Conservation (phyloP, 495 filamentous ascomycete genomes). For the Aspergillus funiculosus region DNA sequence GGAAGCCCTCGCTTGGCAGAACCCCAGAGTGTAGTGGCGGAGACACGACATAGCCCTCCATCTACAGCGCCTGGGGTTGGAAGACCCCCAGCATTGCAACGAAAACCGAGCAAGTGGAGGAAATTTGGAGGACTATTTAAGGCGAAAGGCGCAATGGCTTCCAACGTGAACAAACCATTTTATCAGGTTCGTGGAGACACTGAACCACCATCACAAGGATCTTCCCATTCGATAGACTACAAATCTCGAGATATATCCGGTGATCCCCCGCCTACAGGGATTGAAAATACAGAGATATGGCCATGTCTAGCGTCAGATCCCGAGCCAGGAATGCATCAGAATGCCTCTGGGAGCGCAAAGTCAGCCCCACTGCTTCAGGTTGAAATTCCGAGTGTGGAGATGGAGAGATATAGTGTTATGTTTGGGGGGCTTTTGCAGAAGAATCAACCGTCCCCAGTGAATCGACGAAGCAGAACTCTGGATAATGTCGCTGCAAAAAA, state of each 20-base stretch:
- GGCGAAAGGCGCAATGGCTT: conserved; percentile 35
- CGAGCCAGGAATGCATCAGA: conserved; percentile 3
- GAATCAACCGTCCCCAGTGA: conserved; percentile 46
- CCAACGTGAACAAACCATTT: conserved; percentile 22
- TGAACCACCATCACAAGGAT: conserved; percentile 16
- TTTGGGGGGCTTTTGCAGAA: conserved; percentile 68
- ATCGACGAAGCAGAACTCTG: conserved; percentile 63
- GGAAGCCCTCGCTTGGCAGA: conserved; percentile 46
- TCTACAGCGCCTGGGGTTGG: conserved; percentile 5
- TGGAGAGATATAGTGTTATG: conserved; percentile 95
- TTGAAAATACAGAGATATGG: conserved; percentile 28
- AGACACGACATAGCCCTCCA: conserved; percentile 22
- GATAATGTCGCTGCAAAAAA: conserved; percentile 53
- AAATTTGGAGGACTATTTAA: conserved; percentile 49
- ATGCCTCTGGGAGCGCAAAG: neutral
- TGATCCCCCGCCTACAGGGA: conserved; percentile 8
- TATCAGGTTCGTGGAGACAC: conserved; percentile 14
- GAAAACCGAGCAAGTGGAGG: conserved; percentile 53
- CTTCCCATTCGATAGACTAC: conserved; percentile 20
- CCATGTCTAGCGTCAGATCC: conserved; percentile 24
- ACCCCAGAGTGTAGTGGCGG: conserved; percentile 16
- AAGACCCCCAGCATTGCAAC: conserved; percentile 23
- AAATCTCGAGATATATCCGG: conserved; percentile 6
- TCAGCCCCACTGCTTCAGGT: conserved; percentile 52
- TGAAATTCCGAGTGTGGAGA: conserved; percentile 70